Conservation (phyloP, 1,284 basidiomycete genomes). For the Rhodotorula sp. region DNA sequence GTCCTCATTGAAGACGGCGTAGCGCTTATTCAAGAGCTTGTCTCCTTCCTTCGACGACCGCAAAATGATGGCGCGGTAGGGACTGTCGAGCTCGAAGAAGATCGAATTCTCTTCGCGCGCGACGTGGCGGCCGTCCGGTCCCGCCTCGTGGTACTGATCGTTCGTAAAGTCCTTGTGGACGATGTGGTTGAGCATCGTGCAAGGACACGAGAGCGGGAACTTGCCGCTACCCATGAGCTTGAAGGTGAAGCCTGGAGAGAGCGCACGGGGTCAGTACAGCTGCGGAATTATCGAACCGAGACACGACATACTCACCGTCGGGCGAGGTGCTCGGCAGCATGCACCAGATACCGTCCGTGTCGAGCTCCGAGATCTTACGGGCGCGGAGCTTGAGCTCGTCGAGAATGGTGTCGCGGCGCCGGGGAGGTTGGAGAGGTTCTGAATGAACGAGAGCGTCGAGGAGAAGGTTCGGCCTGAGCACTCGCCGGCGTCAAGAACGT, state of each 20-base stretch:
- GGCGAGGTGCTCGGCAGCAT: constrained; percentile 98
- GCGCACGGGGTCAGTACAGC: not conserved
- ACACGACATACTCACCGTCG: constrained; percentile 56
- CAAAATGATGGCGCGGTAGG: constrained; percentile 98
- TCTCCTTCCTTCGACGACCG: constrained; percentile 99
- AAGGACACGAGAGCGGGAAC: constrained; percentile 93
- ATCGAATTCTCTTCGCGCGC: constrained; percentile 98
- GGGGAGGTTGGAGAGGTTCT: constrained; percentile 80
- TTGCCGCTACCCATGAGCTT: constrained; percentile 83
- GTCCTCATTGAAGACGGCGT: constrained; percentile 99
- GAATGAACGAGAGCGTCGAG: constrained; percentile 81
- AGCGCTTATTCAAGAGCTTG: constrained; percentile 97
- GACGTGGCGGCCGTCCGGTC: constrained; percentile 67
- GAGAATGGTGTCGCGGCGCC: constrained; percentile 83
- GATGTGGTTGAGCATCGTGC: constrained; percentile 99
- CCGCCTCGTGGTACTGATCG: constrained; percentile 92
- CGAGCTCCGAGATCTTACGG: constrained; percentile 90
- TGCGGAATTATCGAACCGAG: not conserved
- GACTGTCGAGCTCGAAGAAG: constrained; percentile 98
- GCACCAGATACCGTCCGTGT: constrained; percentile 99
- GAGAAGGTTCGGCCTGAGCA: constrained; percentile 90
- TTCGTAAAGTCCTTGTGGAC: constrained; percentile 96
- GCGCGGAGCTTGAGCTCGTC: constrained; percentile 79
- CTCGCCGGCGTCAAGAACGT: constrained; percentile 88
- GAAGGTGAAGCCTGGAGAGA: constrained; percentile 78